Percentiles rank a stretch among this genome's conserved stretches.
phyloP scores from a whole-genome alignment of 169 alveolate species.

The Eimeria praecox region DNA sequence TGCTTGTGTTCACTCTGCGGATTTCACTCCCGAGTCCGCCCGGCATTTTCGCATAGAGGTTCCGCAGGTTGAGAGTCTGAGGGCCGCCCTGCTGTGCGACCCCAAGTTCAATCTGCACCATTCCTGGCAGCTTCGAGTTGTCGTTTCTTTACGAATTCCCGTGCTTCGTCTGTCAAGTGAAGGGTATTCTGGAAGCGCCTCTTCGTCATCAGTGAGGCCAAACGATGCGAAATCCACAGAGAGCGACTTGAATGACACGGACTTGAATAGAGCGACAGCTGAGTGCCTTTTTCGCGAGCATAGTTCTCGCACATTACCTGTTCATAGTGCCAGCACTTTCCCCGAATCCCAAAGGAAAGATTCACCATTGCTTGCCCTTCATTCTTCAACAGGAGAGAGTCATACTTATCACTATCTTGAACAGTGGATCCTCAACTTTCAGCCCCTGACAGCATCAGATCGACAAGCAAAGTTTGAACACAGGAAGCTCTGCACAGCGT shows the following conservation, averaged over 20 bases:
- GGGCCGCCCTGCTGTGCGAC: conserved; percentile 53
- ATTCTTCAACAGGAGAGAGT: background rate
- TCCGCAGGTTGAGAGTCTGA: conserved; percentile 44
- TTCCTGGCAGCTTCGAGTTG: conserved; percentile 51
- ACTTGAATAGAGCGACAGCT: background rate
- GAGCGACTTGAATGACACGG: background rate
- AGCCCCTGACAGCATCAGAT: background rate
- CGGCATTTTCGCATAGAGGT: conserved; percentile 49
- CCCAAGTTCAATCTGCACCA: conserved; percentile 43
- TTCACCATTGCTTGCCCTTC: background rate
- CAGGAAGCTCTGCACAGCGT: conserved; percentile 49
- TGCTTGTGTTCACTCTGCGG: conserved; percentile 34
- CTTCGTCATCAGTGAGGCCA: background rate
- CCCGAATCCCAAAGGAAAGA: background rate
- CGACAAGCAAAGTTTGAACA: conserved; percentile 33
- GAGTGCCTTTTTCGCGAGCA: background rate
- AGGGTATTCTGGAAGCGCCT: background rate
- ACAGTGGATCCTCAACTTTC: conserved; percentile 50
- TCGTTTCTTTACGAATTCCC: background rate
- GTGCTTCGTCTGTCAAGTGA: background rate
- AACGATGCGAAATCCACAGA: background rate
- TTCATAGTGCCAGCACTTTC: background rate
- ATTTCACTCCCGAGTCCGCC: conserved; percentile 35
- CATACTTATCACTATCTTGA: background rate
- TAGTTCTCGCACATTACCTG: background rate